Percentiles rank a stretch among this genome's conserved stretches.
Conservation (phyloP, 192 early-diverging fungal species). For the Chytriomyces sp. region DNA sequence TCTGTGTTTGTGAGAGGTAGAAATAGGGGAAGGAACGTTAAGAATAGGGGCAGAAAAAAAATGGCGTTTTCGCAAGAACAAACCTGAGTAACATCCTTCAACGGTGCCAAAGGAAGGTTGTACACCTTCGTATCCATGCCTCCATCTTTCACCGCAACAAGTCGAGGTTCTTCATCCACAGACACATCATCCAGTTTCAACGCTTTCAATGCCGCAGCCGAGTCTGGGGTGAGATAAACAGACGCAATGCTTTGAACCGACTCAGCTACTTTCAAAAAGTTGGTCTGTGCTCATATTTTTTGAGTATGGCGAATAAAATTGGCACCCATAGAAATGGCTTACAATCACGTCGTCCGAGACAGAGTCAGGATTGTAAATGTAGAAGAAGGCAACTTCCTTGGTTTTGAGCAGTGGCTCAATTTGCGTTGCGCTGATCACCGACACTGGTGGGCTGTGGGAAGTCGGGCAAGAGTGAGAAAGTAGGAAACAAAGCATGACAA, state of each 20-base stretch:
- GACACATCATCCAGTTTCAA: not conserved
- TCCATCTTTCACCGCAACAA: constrained; percentile 22
- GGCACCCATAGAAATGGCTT: not conserved
- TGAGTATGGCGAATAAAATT: not conserved
- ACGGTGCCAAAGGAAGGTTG: constrained; percentile 24
- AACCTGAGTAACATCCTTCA: not conserved
- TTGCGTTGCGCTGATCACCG: constrained; percentile 9
- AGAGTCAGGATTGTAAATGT: constrained; percentile 29
- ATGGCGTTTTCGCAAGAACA: not conserved
- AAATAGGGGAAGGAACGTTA: not conserved
- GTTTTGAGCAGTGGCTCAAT: not conserved
- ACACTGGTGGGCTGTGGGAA: constrained; percentile 14
- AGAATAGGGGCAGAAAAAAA: not conserved
- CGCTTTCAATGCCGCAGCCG: constrained; percentile 2
- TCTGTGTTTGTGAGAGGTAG: not conserved
- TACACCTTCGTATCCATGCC: constrained; percentile 31
- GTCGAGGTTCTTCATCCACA: not conserved
- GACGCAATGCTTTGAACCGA: constrained; percentile 22
- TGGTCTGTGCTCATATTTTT: constrained; percentile 56
- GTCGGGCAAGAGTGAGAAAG: not conserved
- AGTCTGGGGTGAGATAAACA: constrained; percentile 29
- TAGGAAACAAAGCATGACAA: not conserved
- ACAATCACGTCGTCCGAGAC: constrained; percentile 25
- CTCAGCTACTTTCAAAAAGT: constrained; percentile 27
- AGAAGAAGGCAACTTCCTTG: constrained; percentile 37